phyloP scores from a whole-genome alignment of 768 basidiomycete genomes.

The Paxillus ammoniavirescens region DNA sequence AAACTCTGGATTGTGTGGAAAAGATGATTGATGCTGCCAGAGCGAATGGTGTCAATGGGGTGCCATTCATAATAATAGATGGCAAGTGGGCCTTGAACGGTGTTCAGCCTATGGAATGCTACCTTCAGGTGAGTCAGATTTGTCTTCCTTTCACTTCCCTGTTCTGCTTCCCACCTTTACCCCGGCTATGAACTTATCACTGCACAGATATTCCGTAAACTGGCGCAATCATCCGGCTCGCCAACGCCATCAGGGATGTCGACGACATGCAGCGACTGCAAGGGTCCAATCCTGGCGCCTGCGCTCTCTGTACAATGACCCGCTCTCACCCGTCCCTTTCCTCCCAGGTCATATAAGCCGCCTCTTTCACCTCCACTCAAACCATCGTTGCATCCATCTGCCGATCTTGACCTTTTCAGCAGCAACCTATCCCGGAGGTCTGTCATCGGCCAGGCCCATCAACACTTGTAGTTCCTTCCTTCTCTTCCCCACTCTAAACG shows the following conservation, averaged over 20 bases:
- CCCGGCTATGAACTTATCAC: background rate
- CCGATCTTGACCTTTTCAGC: background rate
- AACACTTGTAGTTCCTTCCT: background rate
- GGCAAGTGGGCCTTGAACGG: constrained; percentile 45
- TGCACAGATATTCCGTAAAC: constrained; percentile 31
- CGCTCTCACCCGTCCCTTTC: background rate
- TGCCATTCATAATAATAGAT: constrained; percentile 51
- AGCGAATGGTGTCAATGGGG: constrained; percentile 46
- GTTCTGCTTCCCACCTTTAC: background rate
- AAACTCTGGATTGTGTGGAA: constrained; percentile 39
- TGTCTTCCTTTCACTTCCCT: background rate
- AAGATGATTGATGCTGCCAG: constrained; percentile 40
- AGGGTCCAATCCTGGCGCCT: constrained; percentile 16
- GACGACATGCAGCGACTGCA: constrained; percentile 20
- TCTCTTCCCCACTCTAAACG: background rate
- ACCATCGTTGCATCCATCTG: background rate
- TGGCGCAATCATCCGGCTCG: constrained; percentile 19
- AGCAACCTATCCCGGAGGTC: background rate
- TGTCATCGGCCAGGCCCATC: background rate
- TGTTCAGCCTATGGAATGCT: constrained; percentile 42
- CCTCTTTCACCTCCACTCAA: background rate
- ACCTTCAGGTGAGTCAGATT: constrained; percentile 32
- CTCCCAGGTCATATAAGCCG: background rate
- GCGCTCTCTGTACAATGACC: constrained; percentile 23
- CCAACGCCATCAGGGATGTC: constrained; percentile 1